Base-by-base conservation (phyloP, 2,329 filamentous ascomycete species). In the Pestalotiopsis sp. region DNA sequence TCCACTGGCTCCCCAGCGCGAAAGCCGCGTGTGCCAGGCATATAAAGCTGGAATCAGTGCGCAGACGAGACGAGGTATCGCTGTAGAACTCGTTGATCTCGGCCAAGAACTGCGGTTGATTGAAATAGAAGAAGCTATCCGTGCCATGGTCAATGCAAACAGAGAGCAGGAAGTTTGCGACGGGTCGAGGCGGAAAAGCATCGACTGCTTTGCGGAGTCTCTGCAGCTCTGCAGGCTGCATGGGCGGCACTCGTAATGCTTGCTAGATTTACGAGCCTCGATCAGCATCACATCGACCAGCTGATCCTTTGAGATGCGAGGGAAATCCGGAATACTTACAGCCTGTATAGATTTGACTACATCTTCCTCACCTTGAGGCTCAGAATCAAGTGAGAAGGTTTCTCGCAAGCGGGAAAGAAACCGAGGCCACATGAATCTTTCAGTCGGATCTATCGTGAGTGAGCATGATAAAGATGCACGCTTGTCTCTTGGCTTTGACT, bases 1-100 rank as follows among this genome's bases (percentile, higher is more conserved):
- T 78, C 75, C 77, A 80, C 38, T 81, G 79, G 39, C 79, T 79
- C 0, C 77, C 78, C 5, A 80, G 67, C 0, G 78, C 79, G 63
- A 75, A 74, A 7, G 71, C 69, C 2, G 75, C 75, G 25, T 77
- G 70, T 0, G 72, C 70, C 3, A 77, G 72, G 39, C 76, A 76
- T 5, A 77, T 68, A 27, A 78, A 78, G 20, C 72, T 72, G 0
- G 68, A 45, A 55, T 78, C 76, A 0, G 68, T 68, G 9, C 76
- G 62, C 3, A 77, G 23, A 12, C 62, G 64, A 2, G 73, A 75
- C 0, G 55, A n/a, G 0, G 69, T 41, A 6, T 77, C 66, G 2
- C 55, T 71, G 63, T 78, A 78, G 57, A 77, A 76, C 6, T 72
- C 58, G 27, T 74, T 71, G 4, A 78, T 69, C 49, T 78, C 75